These are phyloP conservation scores for Prunus mira DNA, from an alignment of 306 rosid species.

Conservation along the genomic window DNA sequence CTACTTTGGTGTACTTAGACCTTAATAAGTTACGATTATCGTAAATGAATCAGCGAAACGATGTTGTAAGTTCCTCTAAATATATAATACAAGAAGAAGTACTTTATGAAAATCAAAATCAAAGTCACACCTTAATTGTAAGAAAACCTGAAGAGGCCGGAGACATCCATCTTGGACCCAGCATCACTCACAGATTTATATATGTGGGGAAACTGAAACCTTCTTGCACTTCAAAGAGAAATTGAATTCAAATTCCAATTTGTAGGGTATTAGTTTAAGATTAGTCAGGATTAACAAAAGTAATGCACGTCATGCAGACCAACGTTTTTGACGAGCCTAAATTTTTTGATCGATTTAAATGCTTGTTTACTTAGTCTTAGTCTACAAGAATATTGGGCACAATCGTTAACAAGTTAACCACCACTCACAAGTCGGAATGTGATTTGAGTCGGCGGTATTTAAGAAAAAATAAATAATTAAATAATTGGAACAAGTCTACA, in stretches of 20 bases:
- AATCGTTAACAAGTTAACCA: too few relatives aligned
- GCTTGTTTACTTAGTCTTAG: too few relatives aligned
- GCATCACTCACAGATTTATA: background rate
- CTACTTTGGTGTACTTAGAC: background rate
- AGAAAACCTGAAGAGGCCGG: background rate
- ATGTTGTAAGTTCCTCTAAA: background rate
- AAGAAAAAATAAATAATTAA: too few relatives aligned
- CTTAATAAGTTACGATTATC: background rate
- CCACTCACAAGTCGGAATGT: too few relatives aligned
- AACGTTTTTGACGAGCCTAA: background rate
- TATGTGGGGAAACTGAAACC: background rate
- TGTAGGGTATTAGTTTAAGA: background rate
- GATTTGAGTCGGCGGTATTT: too few relatives aligned
- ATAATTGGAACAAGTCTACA: too few relatives aligned
- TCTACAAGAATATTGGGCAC: too few relatives aligned
- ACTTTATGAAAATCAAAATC: background rate
- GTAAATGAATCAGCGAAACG: background rate
- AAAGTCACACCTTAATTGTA: background rate
- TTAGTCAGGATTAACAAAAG: background rate
- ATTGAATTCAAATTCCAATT: background rate
- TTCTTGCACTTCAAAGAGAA: background rate
- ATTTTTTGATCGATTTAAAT: too few relatives aligned
- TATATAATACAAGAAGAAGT: background rate
- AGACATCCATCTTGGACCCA: conserved; percentile 7
- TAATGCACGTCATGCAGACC: background rate